Percentiles rank a stretch among this genome's conserved stretches.
These are phyloP conservation scores for Cucumis sativus DNA, from an alignment of 306 rosid genomes.

Conservation along the genomic window Cucumber_9930_V3 NC_026660.2:27401001-27401500, in stretches of 20 bases:
- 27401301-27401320: background rate
- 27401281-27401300: background rate
- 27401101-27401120: too few relatives aligned
- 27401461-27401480: constrained; percentile 53
- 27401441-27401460: constrained; percentile 89
- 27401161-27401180: background rate
- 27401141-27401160: too few relatives aligned
- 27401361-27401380: background rate
- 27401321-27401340: background rate
- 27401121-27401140: too few relatives aligned
- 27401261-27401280: background rate
- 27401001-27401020: too few relatives aligned
- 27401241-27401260: background rate
- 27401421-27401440: constrained; percentile 49
- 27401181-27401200: background rate
- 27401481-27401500: constrained; percentile 45
- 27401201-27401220: background rate
- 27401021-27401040: too few relatives aligned
- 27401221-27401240: background rate
- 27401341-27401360: background rate
- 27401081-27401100: too few relatives aligned
- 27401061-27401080: too few relatives aligned
- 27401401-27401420: constrained; percentile 38
- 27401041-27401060: too few relatives aligned
- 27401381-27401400: constrained; percentile 33